These are phyloP conservation scores for Lichtheimia hyalospora DNA, from an alignment of 371 early-diverging fungal species.

Conservation along the genomic window DNA sequence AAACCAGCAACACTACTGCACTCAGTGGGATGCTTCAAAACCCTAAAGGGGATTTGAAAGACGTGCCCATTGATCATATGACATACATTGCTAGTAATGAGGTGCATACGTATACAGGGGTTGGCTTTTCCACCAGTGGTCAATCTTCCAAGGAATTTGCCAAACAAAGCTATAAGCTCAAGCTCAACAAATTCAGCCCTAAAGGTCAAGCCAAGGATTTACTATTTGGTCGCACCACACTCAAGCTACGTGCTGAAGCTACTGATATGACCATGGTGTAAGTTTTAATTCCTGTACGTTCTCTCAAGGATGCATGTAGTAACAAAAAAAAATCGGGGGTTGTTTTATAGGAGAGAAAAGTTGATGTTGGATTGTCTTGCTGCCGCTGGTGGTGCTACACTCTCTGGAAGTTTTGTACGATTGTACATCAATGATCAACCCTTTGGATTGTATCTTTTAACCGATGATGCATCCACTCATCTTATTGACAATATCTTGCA, in stretches of 20 bases:
- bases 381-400: constrained; percentile 49
- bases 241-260: constrained; percentile 48
- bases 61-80: constrained; percentile 14
- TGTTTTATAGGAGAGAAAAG: constrained; percentile 35
- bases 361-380: constrained; percentile 39
- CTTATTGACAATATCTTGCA: constrained; percentile 38
- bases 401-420: constrained; percentile 43
- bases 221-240: constrained; percentile 35
- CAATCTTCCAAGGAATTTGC: constrained; percentile 47
- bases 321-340: neutral
- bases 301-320: neutral
- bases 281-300: constrained; percentile 3
- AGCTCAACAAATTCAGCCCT: constrained; percentile 32
- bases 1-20: constrained; percentile 9
- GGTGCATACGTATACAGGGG: constrained; percentile 37
- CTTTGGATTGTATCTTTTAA: constrained; percentile 46
- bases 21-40: constrained; percentile 10
- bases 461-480: constrained; percentile 47
- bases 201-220: constrained; percentile 9
- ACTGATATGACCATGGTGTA: constrained; percentile 45
- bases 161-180: constrained; percentile 49
- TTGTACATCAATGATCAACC: constrained; percentile 44
- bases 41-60: constrained; percentile 8
- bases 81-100: constrained; percentile 42
- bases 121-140: constrained; percentile 40